Base-by-base conservation (phyloP, 129 eudicot species). In the Smallanthus sonchifolius region DNA sequence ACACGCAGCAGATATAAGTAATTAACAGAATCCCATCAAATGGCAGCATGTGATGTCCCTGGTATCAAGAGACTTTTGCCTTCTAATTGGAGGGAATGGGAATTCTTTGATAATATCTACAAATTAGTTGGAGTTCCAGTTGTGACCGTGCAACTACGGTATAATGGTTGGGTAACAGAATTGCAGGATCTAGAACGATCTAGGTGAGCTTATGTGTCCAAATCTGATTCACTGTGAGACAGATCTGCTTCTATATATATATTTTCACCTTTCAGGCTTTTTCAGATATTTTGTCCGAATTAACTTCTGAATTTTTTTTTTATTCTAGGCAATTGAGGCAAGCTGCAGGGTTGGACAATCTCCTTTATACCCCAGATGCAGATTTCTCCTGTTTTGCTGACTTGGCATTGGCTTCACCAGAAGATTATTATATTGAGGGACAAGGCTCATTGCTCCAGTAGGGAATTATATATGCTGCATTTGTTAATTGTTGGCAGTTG, bases 371-470 rank as follows among this genome's bases (percentile, higher is more conserved):
- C 48, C 98, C 98, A 30, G 98, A 93, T 77, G 98, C 98, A 78
- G 98, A 93, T 83, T 93, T 93, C 79, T 93, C 98, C 43, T 93
- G 98, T 80, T 93, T 93, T 83, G 98, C 98, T 40, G 98, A 93
- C 84, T 86, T 93, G 77, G 98, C 98, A 66, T 83, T 93, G 19
- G 75, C 97, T 66, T 93, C 98, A 62, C 98, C 98, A 8, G 96
- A 90, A 77, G 92, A 93, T 79, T 93, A 93, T 79, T 93, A 93
- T 81, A 75, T 83, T 68, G 92, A 88, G 62, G 98, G 98, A 47
- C 92, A 90, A 82, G 98, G 98, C 57, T 93, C 98, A 74, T 86
- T 93, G 89, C 98, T 93, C 75, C 98, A 93, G 98, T 93, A 93
- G 57, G 92, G 48, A 44, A 63, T 17, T 16, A 38, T 62, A 28